A percentile compares a stretch with the other conserved stretches of the same genome.
These are phyloP conservation scores for Colletotrichum noveboracense DNA, from an alignment of 2,329 filamentous ascomycete species.

Conservation along the genomic window DNA sequence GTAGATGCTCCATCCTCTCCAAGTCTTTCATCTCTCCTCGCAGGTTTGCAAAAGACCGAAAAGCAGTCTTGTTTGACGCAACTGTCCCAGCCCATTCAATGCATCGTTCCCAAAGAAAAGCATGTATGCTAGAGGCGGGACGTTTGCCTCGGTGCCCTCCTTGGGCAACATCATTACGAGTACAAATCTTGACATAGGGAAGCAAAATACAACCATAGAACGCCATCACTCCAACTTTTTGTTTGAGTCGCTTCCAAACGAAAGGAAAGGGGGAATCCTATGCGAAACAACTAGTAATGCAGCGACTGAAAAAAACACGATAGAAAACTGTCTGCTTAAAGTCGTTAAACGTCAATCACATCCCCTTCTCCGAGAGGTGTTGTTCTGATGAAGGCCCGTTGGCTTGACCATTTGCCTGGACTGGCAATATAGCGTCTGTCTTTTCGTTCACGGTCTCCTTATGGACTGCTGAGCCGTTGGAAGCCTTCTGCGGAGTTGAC, in stretches of 20 bases:
- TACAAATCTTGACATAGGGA: not conserved
- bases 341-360: not conserved
- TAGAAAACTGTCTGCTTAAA: not conserved
- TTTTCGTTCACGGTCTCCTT: not conserved
- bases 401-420: not conserved
- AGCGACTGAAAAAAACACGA: not conserved
- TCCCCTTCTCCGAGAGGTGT: conserved; percentile 8
- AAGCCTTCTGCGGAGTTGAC: conserved; percentile 24
- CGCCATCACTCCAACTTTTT: conserved; percentile 16
- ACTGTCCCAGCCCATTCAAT: not conserved
- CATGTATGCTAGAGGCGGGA: not conserved
- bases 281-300: not conserved
- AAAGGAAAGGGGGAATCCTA: conserved; percentile 3
- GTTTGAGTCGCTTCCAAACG: conserved; percentile 9
- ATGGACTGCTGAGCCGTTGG: not conserved
- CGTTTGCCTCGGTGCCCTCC: not conserved
- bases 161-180: not conserved
- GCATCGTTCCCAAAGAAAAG: not conserved
- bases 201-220: not conserved
- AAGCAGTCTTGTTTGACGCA: not conserved
- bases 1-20: not conserved
- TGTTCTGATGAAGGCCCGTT: not conserved
- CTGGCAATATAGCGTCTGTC: not conserved
- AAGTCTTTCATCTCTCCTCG: not conserved
- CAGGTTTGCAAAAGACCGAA: not conserved